Base-by-base conservation (phyloP, 208 protist genomes). In the Angomonas desouzai region DNA sequence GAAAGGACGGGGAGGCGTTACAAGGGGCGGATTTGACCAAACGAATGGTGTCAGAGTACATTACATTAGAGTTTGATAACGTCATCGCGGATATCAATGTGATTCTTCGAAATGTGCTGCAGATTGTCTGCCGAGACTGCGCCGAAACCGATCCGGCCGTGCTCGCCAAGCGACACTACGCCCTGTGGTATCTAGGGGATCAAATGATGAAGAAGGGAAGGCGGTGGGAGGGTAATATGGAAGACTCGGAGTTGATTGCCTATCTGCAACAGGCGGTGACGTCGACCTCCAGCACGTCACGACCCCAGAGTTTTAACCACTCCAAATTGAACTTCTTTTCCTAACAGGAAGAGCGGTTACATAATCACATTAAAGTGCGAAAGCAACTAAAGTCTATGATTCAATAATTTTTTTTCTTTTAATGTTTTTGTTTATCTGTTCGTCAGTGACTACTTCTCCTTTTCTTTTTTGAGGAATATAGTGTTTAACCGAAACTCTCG, bases 211-310 rank as follows among this genome's bases (percentile, higher is more conserved):
- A 65, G 7, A 79, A 79, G 38, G 89, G 89, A 2, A 66, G 61
- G 47, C 58, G 29, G 53, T 91, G 83, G 79, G 71, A 66, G 3
- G 58, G 49, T 9, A 40, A 77, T 30, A 16, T 55, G 7, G 81
- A 82, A 56, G 81, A 92, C 48, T 79, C 70, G 18, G 85, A 94
- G 53, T 36, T 94, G 9, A 72, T 85, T 33, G 83, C 85, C 27
- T 92, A 92, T 61, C 64, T 94, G 18, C 89, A 94, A 65, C 85
- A 94, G 62, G 85, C 89, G 1, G 83, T 85, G 9, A 89, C 76
- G 43, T 82, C 89, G 1, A 56, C 68, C 3, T 74, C 83, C 1
- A 85, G 78, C 0, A 92, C 82, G 16, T 76, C 76, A 45, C 74
- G 77, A 48, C 75, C 83, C 76, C 61, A 0, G 48, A 71, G 25